A percentile compares a stretch with the other conserved stretches of the same genome.
Evolutionary conservation across 2,329 filamentous ascomycete species (phyloP).

Genomic region (Neonectria neomacrospora): DNA sequence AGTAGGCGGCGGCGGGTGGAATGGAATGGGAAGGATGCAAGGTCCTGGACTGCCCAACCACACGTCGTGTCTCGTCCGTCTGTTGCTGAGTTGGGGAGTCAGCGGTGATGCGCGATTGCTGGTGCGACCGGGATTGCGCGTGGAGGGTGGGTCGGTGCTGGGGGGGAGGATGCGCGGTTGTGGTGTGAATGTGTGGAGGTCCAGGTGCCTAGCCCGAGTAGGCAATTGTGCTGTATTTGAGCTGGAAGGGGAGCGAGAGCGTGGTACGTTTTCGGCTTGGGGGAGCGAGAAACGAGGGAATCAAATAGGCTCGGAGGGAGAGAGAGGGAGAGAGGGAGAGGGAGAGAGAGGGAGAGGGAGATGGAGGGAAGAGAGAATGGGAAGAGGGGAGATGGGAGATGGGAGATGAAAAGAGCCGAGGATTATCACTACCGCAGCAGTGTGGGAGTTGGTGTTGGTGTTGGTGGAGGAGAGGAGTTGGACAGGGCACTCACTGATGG

Average conservation of each 20-base stretch:
- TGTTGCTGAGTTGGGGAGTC: slow-evolving; percentile 46
- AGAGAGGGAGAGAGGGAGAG: background rate
- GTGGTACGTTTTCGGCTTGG: slow-evolving; percentile 17
- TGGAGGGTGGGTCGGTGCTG: slow-evolving; percentile 34
- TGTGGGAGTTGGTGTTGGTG: background rate
- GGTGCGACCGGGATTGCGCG: slow-evolving; percentile 34
- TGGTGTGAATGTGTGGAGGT: slow-evolving; percentile 20
- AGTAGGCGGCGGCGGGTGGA: slow-evolving; percentile 24
- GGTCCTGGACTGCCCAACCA: slow-evolving; percentile 38
- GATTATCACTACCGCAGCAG: background rate
- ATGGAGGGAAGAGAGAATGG: background rate
- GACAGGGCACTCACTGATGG: background rate
- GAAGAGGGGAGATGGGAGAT: background rate
- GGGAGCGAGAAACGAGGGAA: background rate
- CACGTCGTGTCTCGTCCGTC: slow-evolving; percentile 35
- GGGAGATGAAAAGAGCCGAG: background rate
- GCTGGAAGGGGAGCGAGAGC: slow-evolving; percentile 11
- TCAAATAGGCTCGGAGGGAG: slow-evolving; percentile 1
- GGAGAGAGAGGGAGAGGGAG: background rate
- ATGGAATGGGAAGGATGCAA: slow-evolving; percentile 37
- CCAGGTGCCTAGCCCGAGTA: slow-evolving; percentile 9
- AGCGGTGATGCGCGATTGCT: slow-evolving; percentile 32
- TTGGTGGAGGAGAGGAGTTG: background rate
- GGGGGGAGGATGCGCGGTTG: slow-evolving; percentile 1
- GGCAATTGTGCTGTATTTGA: slow-evolving; percentile 21